Evolutionary conservation across 1,139 yeast genomes (phyloP).

Genomic region (Meyerozyma athensensis): DNA sequence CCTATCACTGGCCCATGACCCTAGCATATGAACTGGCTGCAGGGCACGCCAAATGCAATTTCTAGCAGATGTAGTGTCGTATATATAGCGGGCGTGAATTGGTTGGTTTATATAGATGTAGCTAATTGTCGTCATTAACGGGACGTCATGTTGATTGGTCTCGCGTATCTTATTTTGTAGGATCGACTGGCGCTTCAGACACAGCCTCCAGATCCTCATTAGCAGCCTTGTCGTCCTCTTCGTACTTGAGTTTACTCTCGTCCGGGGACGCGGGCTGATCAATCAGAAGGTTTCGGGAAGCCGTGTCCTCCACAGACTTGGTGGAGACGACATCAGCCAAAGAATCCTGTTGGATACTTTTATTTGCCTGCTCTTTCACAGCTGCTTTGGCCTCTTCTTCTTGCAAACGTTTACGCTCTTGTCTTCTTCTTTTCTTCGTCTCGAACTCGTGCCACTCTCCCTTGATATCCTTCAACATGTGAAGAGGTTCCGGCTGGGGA

Average conservation of each 20-base stretch:
- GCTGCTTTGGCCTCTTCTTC: constrained; percentile 23
- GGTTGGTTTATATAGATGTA: too few relatives aligned
- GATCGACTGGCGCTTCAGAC: too few relatives aligned
- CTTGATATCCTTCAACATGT: constrained; percentile 49
- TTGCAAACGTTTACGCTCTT: constrained; percentile 44
- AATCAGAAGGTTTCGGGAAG: not conserved
- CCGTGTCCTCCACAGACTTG: not conserved
- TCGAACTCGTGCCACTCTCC: constrained; percentile 98
- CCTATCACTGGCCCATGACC: not conserved
- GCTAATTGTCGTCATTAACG: too few relatives aligned
- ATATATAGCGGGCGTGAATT: too few relatives aligned
- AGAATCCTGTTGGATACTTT: not conserved
- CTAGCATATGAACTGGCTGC: too few relatives aligned
- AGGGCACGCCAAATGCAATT: too few relatives aligned
- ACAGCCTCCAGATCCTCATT: too few relatives aligned
- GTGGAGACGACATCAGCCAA: not conserved
- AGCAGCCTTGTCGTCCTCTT: constrained; percentile 2
- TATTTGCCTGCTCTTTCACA: not conserved
- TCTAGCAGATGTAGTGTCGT: too few relatives aligned
- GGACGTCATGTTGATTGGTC: too few relatives aligned
- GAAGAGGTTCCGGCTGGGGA: constrained; percentile 52
- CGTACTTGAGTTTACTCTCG: not conserved
- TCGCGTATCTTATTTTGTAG: too few relatives aligned
- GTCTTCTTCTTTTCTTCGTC: constrained; percentile 77
- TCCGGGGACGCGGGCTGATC: not conserved